phyloP scores from a whole-genome alignment of 768 basidiomycete genomes.

The Fomitopsis serialis region DNA sequence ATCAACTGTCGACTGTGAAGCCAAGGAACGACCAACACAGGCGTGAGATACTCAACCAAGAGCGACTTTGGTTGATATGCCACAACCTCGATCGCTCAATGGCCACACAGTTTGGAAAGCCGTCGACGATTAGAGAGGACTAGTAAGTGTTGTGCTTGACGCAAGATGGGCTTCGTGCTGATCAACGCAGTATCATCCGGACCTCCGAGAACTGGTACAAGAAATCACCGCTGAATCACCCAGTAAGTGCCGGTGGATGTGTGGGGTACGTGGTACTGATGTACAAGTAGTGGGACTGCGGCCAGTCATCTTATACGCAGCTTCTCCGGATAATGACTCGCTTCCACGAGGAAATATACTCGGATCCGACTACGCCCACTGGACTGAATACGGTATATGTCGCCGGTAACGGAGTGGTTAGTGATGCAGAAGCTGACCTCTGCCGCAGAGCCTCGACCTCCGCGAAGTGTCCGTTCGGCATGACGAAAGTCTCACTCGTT shows the following conservation, averaged over 20 bases:
- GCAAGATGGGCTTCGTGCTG: background rate
- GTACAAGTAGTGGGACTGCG: slow-evolving; percentile 57
- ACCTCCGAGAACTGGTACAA: slow-evolving; percentile 74
- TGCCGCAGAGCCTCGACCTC: slow-evolving; percentile 57
- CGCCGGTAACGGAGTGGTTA: background rate
- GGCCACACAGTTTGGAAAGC: slow-evolving; percentile 86
- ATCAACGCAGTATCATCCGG: slow-evolving; percentile 49
- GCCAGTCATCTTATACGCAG: slow-evolving; percentile 68
- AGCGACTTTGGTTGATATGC: slow-evolving; percentile 87
- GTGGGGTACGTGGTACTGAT: slow-evolving; percentile 1
- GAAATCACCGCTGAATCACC: slow-evolving; percentile 54
- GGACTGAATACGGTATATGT: slow-evolving; percentile 61
- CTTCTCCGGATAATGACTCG: slow-evolving; percentile 64
- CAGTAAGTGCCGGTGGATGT: slow-evolving; percentile 30
- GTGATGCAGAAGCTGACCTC: background rate
- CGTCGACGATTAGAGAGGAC: slow-evolving; percentile 84
- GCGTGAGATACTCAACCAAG: slow-evolving; percentile 79
- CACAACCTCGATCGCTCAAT: slow-evolving; percentile 86
- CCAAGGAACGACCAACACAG: slow-evolving; percentile 73
- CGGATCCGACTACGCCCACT: slow-evolving; percentile 58
- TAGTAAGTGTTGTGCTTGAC: slow-evolving; percentile 40
- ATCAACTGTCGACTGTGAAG: slow-evolving; percentile 68
- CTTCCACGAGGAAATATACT: slow-evolving; percentile 77
- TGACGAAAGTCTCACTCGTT: slow-evolving; percentile 50
- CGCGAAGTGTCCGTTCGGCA: slow-evolving; percentile 55